Conservation (phyloP, 2,329 filamentous ascomycete genomes). For the Cyanodermella asteris region DNA sequence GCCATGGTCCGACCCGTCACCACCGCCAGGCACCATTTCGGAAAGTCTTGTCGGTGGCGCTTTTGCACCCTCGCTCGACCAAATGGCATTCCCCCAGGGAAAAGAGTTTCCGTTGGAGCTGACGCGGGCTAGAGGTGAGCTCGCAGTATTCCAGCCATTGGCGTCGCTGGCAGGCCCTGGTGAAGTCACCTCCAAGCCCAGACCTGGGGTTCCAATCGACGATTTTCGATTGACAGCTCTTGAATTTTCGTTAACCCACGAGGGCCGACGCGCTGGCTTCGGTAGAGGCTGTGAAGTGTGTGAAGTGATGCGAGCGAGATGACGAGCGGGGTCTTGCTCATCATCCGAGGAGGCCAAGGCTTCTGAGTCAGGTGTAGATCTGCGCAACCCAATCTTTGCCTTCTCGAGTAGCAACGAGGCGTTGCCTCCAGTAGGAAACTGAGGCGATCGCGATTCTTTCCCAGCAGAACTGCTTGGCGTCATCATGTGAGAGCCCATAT, state of each 20-base stretch:
- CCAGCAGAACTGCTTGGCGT: too few species aligned
- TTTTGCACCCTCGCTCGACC: constrained; percentile 53
- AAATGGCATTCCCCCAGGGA: constrained; percentile 60
- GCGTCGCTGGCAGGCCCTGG: constrained; percentile 21
- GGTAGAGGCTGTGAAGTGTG: constrained; percentile 26
- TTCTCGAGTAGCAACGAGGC: constrained; percentile 53
- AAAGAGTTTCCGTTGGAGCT: constrained; percentile 22
- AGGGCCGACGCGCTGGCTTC: constrained; percentile 49
- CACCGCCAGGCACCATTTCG: constrained; percentile 52
- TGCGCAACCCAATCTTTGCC: constrained; percentile 43
- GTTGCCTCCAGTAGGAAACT: constrained; percentile 33
- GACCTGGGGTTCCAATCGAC: constrained; percentile 37
- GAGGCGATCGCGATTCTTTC: too few species aligned
- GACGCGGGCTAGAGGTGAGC: constrained; percentile 13
- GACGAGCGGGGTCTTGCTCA: constrained; percentile 48
- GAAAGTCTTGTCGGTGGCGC: constrained; percentile 52
- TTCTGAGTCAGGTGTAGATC: constrained; percentile 84
- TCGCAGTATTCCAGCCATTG: constrained; percentile 20
- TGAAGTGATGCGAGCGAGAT: constrained; percentile 28
- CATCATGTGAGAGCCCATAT: too few species aligned
- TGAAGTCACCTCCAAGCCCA: constrained; percentile 20
- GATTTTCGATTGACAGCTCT: constrained; percentile 46
- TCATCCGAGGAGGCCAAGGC: constrained; percentile 87
- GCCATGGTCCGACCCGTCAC: too few species aligned
- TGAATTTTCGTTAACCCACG: constrained; percentile 73